Conservation (phyloP, 768 basidiomycete species). For the Agaricus blazei region DNA sequence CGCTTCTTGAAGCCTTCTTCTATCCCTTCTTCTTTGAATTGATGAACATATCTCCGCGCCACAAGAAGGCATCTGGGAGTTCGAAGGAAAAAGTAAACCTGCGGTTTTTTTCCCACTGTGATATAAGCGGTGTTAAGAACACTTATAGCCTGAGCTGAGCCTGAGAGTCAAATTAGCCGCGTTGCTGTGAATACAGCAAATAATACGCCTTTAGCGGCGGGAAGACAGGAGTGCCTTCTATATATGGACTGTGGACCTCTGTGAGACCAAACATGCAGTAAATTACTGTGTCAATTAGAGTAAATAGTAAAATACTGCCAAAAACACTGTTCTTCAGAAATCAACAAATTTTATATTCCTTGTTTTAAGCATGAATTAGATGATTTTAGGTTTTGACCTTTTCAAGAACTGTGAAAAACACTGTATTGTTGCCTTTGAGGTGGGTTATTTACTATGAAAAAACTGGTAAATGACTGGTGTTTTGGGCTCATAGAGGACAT, state of each 20-base stretch:
- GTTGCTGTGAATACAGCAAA: constrained; percentile 42
- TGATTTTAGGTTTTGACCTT: too few relatives aligned
- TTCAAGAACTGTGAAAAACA: too few relatives aligned
- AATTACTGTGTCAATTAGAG: too few relatives aligned
- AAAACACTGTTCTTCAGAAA: too few relatives aligned
- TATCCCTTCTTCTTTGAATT: constrained; percentile 34
- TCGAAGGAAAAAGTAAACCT: constrained; percentile 1
- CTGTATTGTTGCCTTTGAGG: too few relatives aligned
- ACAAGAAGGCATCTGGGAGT: constrained; percentile 45
- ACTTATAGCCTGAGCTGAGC: not conserved
- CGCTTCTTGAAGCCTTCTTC: constrained; percentile 18
- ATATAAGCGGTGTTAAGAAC: constrained; percentile 3
- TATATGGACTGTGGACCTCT: constrained; percentile 29
- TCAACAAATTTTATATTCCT: not conserved
- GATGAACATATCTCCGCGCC: constrained; percentile 44
- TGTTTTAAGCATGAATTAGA: constrained; percentile 34
- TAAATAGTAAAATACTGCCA: too few relatives aligned
- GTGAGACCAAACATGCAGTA: too few relatives aligned
- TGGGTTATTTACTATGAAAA: too few relatives aligned
- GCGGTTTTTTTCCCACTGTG: not conserved
- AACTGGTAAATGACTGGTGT: too few relatives aligned
- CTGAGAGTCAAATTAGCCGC: constrained; percentile 47
- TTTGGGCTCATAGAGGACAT: too few relatives aligned
- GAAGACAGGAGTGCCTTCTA: constrained; percentile 28
- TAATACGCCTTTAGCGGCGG: constrained; percentile 35